phyloP scores from a whole-genome alignment of 352 stramenopile species.

The Phytophthora megakarya region DNA sequence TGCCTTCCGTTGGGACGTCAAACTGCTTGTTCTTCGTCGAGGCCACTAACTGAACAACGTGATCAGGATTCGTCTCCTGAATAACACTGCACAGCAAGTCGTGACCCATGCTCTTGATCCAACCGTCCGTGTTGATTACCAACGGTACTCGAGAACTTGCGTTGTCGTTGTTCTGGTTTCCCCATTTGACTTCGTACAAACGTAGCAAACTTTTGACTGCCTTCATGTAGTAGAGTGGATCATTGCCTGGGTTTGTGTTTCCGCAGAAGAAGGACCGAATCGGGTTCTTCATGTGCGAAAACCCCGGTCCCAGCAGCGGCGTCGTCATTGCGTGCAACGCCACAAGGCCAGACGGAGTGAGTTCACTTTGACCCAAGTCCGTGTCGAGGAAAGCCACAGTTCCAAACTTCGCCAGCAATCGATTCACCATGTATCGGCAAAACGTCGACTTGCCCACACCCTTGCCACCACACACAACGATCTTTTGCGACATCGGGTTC shows the following conservation, averaged over 20 bases:
- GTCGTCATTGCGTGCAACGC: conserved; percentile 88
- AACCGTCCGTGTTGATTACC: conserved; percentile 97
- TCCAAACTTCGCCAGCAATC: conserved; percentile 72
- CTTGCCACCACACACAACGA: conserved; percentile 95
- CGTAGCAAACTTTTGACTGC: conserved; percentile 70
- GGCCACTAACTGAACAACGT: conserved; percentile 95
- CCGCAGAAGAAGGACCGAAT: conserved; percentile 80
- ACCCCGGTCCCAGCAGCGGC: conserved; percentile 92
- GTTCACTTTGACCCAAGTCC: conserved; percentile 95
- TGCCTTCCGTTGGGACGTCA: conserved; percentile 55
- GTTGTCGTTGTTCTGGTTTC: conserved; percentile 16
- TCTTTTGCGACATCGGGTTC: conserved; percentile 39
- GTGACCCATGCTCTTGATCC: conserved; percentile 97
- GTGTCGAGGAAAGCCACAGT: conserved; percentile 94
- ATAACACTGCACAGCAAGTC: conserved; percentile 94
- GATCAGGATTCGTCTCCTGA: conserved; percentile 74
- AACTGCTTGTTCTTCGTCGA: conserved; percentile 90
- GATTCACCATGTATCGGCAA: conserved; percentile 94
- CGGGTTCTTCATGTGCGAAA: conserved; percentile 88
- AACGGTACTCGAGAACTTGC: conserved; percentile 68
- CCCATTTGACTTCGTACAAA: conserved; percentile 68
- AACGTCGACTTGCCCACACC: conserved; percentile 96
- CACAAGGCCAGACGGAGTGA: conserved; percentile 93
- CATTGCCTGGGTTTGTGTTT: conserved; percentile 72
- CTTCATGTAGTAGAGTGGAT: conserved; percentile 78